Evolutionary conservation across 495 filamentous ascomycete genomes (phyloP).

Genomic region (Chaetomium fimeti): DNA sequence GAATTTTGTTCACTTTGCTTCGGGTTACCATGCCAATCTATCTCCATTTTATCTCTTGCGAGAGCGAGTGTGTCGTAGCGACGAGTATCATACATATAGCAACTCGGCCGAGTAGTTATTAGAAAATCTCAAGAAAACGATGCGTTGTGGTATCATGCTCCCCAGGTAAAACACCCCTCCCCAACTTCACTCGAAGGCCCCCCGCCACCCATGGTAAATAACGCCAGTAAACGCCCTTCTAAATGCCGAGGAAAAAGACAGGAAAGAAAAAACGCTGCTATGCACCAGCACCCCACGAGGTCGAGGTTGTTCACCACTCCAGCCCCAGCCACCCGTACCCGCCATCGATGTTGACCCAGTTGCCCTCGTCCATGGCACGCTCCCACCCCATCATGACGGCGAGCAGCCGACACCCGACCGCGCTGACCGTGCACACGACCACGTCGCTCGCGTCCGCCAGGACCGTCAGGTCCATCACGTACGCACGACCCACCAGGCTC

Average conservation of each 20-base stretch:
- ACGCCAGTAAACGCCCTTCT: slow-evolving; percentile 11
- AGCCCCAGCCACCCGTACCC: slow-evolving; percentile 57
- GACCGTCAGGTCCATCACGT: slow-evolving; percentile 68
- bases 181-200: not conserved
- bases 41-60: not conserved
- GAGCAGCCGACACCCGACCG: slow-evolving; percentile 63
- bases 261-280: not conserved
- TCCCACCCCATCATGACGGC: slow-evolving; percentile 83
- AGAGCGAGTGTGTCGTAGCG: slow-evolving; percentile 7
- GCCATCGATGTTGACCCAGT: slow-evolving; percentile 75
- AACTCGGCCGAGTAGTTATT: not conserved
- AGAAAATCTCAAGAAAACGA: not conserved
- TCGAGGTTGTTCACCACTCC: slow-evolving; percentile 26
- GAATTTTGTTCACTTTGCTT: too few species aligned
- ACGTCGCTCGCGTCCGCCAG: slow-evolving; percentile 58
- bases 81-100: not conserved
- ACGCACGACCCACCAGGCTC: slow-evolving; percentile 65
- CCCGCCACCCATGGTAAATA: not conserved
- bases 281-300: not conserved
- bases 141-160: slow-evolving; percentile 24
- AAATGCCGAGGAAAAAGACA: slow-evolving; percentile 16
- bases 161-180: not conserved
- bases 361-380: slow-evolving; percentile 50
- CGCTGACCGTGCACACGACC: slow-evolving; percentile 65
- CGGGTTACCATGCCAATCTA: not conserved